Conservation (phyloP, 2,329 filamentous ascomycete species). For the Thelonectria blattea region DNA sequence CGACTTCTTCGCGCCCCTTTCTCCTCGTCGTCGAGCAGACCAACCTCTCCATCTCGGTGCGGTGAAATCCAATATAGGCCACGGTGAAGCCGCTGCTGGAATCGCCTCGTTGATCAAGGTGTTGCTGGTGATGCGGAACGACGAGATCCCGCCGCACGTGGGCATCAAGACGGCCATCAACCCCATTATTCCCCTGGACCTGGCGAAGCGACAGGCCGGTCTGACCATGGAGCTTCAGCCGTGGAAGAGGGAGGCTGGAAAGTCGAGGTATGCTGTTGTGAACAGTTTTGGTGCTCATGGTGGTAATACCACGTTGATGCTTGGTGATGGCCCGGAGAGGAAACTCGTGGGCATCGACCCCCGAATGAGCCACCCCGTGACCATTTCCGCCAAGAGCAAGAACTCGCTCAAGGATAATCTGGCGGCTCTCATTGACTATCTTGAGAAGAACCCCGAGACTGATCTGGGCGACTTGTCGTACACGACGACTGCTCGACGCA, state of each 20-base stretch:
- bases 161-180: constrained; percentile 60
- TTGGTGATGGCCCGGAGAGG: constrained; percentile 58
- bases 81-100: constrained; percentile 68
- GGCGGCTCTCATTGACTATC: constrained; percentile 45
- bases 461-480: constrained; percentile 57
- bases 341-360: constrained; percentile 47
- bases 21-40: constrained; percentile 36
- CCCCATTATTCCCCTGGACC: constrained; percentile 48
- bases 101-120: constrained; percentile 61
- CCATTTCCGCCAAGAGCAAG: constrained; percentile 15
- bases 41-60: constrained; percentile 66
- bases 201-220: constrained; percentile 47
- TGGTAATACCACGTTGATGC: constrained; percentile 70
- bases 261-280: constrained; percentile 57
- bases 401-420: constrained; percentile 37
- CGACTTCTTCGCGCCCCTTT: constrained; percentile 56
- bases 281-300: constrained; percentile 77
- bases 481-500: constrained; percentile 43
- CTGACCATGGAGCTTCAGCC: constrained; percentile 61
- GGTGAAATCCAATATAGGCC: constrained; percentile 70
- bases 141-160: constrained; percentile 56
- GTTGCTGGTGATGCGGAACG: constrained; percentile 48
- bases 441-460: constrained; percentile 47
- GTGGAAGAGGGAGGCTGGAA: constrained; percentile 46
- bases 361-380: constrained; percentile 39